These are phyloP conservation scores for Hymenoscyphus repandus DNA, from an alignment of 2,329 filamentous ascomycete genomes.

Conservation along the genomic window DNA sequence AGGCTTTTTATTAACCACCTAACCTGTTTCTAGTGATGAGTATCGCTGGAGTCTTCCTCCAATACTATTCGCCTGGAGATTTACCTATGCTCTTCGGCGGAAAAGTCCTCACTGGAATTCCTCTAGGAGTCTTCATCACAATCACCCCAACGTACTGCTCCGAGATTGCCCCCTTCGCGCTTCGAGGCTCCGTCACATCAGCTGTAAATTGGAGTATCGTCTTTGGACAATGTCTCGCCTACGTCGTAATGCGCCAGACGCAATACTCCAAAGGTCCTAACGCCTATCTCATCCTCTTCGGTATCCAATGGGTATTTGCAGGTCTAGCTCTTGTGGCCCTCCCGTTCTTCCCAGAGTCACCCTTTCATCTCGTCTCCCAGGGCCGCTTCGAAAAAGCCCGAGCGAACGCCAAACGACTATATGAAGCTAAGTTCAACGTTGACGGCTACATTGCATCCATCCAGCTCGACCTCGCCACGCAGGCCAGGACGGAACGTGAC, in stretches of 20 bases:
- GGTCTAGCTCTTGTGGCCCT: slow-evolving; percentile 39
- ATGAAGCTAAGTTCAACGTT: slow-evolving; percentile 1
- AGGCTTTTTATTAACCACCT: neutral
- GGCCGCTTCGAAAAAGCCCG: slow-evolving; percentile 15
- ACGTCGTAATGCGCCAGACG: slow-evolving; percentile 25
- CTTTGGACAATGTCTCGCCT: slow-evolving; percentile 21
- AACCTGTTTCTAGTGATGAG: slow-evolving; percentile 11
- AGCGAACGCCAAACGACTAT: slow-evolving; percentile 10
- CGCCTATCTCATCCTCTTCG: slow-evolving; percentile 43
- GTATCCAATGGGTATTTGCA: slow-evolving; percentile 45
- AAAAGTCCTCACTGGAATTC: slow-evolving; percentile 43
- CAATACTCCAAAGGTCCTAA: slow-evolving; percentile 32
- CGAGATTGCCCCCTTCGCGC: slow-evolving; percentile 19
- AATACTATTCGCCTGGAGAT: slow-evolving; percentile 14
- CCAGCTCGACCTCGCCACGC: neutral
- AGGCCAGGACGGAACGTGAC: neutral
- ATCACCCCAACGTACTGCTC: slow-evolving; percentile 22
- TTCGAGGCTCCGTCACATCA: slow-evolving; percentile 19
- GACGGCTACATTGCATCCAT: slow-evolving; percentile 2
- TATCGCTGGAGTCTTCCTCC: slow-evolving; percentile 18
- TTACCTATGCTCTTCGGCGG: slow-evolving; percentile 35
- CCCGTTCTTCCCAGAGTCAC: slow-evolving; percentile 41
- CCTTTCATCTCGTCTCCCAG: slow-evolving; percentile 40
- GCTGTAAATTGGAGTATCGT: slow-evolving; percentile 23
- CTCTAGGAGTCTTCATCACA: slow-evolving; percentile 47